Base-by-base conservation (phyloP, 306 rosid species). In the Elaeagnus macrophylla region DNA sequence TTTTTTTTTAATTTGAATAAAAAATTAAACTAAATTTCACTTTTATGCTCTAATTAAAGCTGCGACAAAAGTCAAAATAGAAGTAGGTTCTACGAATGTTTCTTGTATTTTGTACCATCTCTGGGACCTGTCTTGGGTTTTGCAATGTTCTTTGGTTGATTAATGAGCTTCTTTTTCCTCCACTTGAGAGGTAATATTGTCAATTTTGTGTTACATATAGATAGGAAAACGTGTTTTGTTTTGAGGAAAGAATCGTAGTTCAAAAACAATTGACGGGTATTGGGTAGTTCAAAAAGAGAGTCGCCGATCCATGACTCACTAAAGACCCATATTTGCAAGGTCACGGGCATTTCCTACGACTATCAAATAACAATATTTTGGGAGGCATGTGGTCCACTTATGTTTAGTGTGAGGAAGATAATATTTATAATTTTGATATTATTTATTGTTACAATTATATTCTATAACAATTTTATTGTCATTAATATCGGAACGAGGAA, bases 21-120 rank as follows among this genome's bases (percentile, higher is more conserved):
- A 70, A 67, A 53, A 69, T 20, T 41, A 8, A 46, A 8, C 57
- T 66, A 52, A 68, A 41, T 63, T 72, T 59, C 43, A 75, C n/a
- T 18, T 36, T 55, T 68, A 60, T 74, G 77, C 76, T 50, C 63
- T 56, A 18, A 68, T 60, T 20, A 46, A 61, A 54, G 70, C 67
- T 73, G 70, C 72, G 48, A 77, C 67, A 53, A 73, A 51, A 72
- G 56, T 62, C 54, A 72, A 71, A 68, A 73, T 71, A 76, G 65
- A 81, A 65, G 71, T 71, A 58, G 69, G 55, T 60, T 56, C 56
- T 61, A 75, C 43, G 63, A 73, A 68, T 59, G 54, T 66, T 60
- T 54, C 35, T 37, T 72, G 69, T 19, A 78, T 75, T 78, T 62
- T 72, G 85, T 68, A 72, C 68, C 72, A 54, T 68, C 79, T 62